A percentile compares a stretch with the other conserved stretches of the same genome.
These are phyloP conservation scores for Aquanectria penicillioides DNA, from an alignment of 2,329 filamentous ascomycete genomes.

Conservation along the genomic window DNA sequence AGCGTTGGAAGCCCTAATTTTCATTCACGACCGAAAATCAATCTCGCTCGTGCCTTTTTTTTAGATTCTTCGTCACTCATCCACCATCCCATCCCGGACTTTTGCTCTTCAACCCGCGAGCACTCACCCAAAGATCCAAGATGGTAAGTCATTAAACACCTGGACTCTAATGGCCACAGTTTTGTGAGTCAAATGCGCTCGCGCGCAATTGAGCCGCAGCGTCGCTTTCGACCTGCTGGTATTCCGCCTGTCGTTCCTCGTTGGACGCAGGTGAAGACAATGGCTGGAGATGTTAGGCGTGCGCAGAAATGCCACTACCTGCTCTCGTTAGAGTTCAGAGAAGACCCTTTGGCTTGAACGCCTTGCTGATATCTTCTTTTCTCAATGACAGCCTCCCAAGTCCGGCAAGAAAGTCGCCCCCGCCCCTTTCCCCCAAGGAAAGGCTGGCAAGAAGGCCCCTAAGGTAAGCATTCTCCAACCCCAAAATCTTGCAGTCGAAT, in stretches of 20 bases:
- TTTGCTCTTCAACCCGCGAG: slow-evolving; percentile 49
- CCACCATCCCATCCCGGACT: slow-evolving; percentile 45
- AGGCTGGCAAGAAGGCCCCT: slow-evolving; percentile 94
- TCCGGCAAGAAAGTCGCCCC: slow-evolving; percentile 96
- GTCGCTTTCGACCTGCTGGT: slow-evolving; percentile 47
- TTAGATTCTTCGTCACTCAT: slow-evolving; percentile 38
- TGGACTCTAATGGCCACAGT: slow-evolving; percentile 53
- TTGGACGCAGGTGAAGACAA: slow-evolving; percentile 63
- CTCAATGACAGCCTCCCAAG: slow-evolving; percentile 99
- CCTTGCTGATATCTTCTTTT: slow-evolving; percentile 98
- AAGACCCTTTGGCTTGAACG: slow-evolving; percentile 83
- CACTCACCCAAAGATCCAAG: slow-evolving; percentile 51
- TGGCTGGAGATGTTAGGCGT: slow-evolving; percentile 69
- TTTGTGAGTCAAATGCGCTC: slow-evolving; percentile 48
- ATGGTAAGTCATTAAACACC: slow-evolving; percentile 53
- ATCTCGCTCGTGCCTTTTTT: slow-evolving; percentile 39
- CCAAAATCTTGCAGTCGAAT: neutral
- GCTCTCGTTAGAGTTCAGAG: slow-evolving; percentile 92
- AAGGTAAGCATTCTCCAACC: slow-evolving; percentile 75
- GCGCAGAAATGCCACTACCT: slow-evolving; percentile 66
- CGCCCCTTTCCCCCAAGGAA: slow-evolving; percentile 94
- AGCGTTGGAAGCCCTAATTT: slow-evolving; percentile 50
- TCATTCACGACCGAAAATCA: slow-evolving; percentile 45
- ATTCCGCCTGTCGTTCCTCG: slow-evolving; percentile 46
- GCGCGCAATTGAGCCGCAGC: slow-evolving; percentile 47